Evolutionary conservation across 83 land plant genomes (phyloP), one percentile per base, ranked within the genome.

Genomic region (Diphasiastrum complanatum): DNA sequence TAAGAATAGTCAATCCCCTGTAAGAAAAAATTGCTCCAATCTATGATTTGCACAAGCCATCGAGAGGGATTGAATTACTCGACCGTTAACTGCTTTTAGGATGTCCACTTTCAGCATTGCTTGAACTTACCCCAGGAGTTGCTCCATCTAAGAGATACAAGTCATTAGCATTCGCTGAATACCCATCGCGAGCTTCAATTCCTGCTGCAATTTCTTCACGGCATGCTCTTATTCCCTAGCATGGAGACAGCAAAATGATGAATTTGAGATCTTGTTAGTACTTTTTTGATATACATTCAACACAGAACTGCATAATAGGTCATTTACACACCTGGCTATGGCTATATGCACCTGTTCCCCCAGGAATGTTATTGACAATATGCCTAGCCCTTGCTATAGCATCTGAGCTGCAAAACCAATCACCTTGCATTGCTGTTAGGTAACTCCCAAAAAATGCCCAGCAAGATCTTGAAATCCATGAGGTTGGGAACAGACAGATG

Each of bases 161-260:
- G 61, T 93, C 92, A 47, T 93, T 83, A 25, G 86, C 70, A 74
- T 84, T 69, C 53, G 83, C 75, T 47, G 99, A 85, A 78, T 75
- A 93, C 46, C 86, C 89, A 84, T 93, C 99, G 50, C 99, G 96
- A 23, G 69, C 80, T 49, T 76, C 81, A 70, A 93, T 89, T 27
- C 90, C 99, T 64, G 81, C 86, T 58, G 99, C 99, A 75, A 93
- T 89, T 8, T 83, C 72, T 67, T 81, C 99, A 52, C 99, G 88
- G 24, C 89, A 68, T 52, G 81, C 86, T 73, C 86, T 85, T 52
- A 86, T 68, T 40, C 99, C 99, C 99, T 92, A 78, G 28, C 25
- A n/a, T 25, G 3, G 11, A 59, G 12, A 5, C 3, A 59, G 14
- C 10, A 11, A 36, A 18, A 36, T 16, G 6, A 37, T 30, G 31